Percentiles rank a stretch among this genome's conserved stretches.
These are phyloP conservation scores for Alnus glutinosa DNA, from an alignment of 306 rosid genomes.

Conservation along the genomic window DNA sequence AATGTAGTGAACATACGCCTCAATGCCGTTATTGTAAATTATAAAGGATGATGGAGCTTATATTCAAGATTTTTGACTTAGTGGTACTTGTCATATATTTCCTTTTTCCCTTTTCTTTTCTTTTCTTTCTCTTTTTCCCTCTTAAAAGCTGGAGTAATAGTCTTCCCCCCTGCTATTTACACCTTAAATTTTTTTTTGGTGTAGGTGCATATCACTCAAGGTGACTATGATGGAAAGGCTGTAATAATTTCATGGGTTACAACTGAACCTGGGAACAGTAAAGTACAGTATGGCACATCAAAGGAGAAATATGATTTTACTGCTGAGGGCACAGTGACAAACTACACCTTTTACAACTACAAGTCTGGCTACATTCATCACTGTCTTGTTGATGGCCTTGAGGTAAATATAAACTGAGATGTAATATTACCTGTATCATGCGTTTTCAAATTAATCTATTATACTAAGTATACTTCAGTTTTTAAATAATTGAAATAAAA, in stretches of 20 bases:
- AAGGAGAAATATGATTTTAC: conserved; percentile 43
- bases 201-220: conserved; percentile 98
- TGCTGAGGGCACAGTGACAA: conserved; percentile 59
- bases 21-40: too few relatives aligned
- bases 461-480: neutral
- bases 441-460: neutral
- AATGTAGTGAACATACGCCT: too few relatives aligned
- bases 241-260: conserved; percentile 92
- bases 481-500: conserved; percentile 28
- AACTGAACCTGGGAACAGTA: conserved; percentile 55
- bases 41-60: too few relatives aligned
- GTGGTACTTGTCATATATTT: neutral
- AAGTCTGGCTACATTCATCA: conserved; percentile 92
- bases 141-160: neutral
- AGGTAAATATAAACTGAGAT: conserved; percentile 45
- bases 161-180: neutral
- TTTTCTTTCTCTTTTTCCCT: neutral
- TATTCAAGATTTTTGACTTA: neutral
- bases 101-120: neutral
- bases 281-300: conserved; percentile 66
- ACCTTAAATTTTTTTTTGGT: neutral
- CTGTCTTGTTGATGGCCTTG: conserved; percentile 74
- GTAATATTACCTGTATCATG: neutral
- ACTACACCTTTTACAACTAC: conserved; percentile 75
- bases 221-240: conserved; percentile 94